These are phyloP conservation scores for Celoporthe dispersa DNA, from an alignment of 2,329 filamentous ascomycete genomes.

Conservation along the genomic window DNA sequence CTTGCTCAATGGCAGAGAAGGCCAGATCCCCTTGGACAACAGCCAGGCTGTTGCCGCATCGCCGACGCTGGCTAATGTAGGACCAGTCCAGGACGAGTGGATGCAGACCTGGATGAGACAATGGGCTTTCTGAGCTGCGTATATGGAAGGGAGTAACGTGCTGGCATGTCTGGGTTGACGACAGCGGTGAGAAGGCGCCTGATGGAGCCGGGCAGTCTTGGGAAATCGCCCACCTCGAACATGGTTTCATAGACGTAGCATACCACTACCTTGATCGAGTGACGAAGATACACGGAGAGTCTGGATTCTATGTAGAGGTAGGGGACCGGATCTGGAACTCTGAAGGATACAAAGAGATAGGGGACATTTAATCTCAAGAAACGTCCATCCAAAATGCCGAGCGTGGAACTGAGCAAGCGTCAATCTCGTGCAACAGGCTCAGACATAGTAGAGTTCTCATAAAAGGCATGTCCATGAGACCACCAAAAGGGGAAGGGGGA, in stretches of 20 bases:
- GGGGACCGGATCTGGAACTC: background rate
- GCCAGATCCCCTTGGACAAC: background rate
- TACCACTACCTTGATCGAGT: background rate
- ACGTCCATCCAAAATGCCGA: background rate
- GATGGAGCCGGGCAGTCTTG: background rate
- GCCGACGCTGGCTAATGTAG: background rate
- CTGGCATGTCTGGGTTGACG: background rate
- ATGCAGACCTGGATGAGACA: conserved; percentile 10
- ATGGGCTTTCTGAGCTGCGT: conserved; percentile 3
- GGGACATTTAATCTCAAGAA: background rate
- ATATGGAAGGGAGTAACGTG: background rate
- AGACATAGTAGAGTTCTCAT: background rate
- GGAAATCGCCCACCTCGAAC: background rate
- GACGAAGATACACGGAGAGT: background rate
- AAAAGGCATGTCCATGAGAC: background rate
- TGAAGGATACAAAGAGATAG: background rate
- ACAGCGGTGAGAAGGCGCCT: background rate
- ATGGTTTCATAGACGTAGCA: background rate
- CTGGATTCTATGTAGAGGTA: background rate
- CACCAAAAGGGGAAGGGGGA: too few species aligned
- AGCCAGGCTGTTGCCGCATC: conserved; percentile 7
- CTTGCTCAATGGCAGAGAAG: background rate
- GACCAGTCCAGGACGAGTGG: conserved; percentile 5
- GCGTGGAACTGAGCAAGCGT: background rate
- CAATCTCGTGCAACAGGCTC: background rate